These are phyloP conservation scores for Hyphopichia homilentoma DNA, from an alignment of 805 yeast genomes.

Conservation along the genomic window DNA sequence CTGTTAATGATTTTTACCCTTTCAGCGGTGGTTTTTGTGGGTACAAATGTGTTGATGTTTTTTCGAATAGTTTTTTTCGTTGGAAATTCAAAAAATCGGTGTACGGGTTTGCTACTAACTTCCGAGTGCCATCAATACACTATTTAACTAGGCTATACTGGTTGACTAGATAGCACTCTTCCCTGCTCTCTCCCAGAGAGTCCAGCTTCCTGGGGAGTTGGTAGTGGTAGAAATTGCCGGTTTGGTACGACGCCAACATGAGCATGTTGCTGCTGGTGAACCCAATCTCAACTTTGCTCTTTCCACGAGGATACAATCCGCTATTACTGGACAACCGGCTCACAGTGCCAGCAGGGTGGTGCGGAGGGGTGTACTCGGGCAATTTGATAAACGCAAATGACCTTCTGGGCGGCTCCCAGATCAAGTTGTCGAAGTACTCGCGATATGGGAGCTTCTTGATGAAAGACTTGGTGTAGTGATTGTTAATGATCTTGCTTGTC, in stretches of 20 bases:
- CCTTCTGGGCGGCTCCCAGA: constrained; percentile 41
- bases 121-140: too few relatives aligned
- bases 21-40: too few relatives aligned
- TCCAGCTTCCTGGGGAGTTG: constrained; percentile 21
- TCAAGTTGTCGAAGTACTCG: constrained; percentile 36
- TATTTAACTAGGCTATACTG: constrained; percentile 15
- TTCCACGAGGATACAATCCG: neutral
- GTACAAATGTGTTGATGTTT: too few relatives aligned
- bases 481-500: constrained; percentile 27
- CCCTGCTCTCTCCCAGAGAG: constrained; percentile 19
- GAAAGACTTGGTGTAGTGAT: constrained; percentile 33
- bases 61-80: too few relatives aligned
- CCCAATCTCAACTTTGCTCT: constrained; percentile 33
- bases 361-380: constrained; percentile 24
- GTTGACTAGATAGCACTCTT: constrained; percentile 28
- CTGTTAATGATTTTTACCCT: too few relatives aligned
- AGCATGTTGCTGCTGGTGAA: constrained; percentile 27
- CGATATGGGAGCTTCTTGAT: constrained; percentile 38
- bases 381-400: constrained; percentile 40
- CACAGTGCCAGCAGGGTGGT: constrained; percentile 2
- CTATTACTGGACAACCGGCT: constrained; percentile 22
- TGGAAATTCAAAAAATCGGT: too few relatives aligned
- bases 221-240: constrained; percentile 37
- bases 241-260: constrained; percentile 34
- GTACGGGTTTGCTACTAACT: too few relatives aligned